phyloP scores from a whole-genome alignment of 441 rosid species.

The Theobroma grandiflorum region DNA sequence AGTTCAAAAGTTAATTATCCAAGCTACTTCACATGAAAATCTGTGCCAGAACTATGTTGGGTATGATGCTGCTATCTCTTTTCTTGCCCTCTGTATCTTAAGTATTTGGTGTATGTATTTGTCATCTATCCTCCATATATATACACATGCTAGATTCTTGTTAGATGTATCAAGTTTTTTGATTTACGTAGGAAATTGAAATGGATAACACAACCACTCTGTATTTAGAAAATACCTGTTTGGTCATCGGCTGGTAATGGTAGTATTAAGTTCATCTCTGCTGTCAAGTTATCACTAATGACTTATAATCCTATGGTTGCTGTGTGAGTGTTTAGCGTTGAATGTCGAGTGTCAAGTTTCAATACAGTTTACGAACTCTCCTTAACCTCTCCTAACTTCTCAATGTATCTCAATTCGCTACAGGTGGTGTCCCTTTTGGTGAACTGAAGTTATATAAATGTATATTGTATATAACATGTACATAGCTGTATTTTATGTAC shows the following conservation, averaged over 20 bases:
- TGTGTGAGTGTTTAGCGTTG: not conserved
- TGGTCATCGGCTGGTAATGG: too few species aligned
- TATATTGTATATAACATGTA: constrained; percentile 30
- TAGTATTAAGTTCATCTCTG: too few species aligned
- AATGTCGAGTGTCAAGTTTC: too few species aligned
- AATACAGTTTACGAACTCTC: not conserved
- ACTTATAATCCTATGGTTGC: not conserved
- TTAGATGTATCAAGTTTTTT: not conserved
- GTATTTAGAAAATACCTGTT: not conserved
- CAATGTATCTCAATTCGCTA: constrained; percentile 15
- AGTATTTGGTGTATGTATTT: not conserved
- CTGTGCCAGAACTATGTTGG: constrained; percentile 98
- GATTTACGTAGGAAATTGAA: not conserved
- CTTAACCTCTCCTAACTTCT: not conserved
- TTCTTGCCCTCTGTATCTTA: not conserved
- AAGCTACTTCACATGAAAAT: constrained; percentile 91
- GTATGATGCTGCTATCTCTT: constrained; percentile 48
- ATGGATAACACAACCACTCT: not conserved
- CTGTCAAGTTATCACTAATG: not conserved
- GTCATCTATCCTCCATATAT: not conserved
- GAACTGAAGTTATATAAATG: constrained; percentile 28
- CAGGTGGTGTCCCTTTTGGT: constrained; percentile 99
- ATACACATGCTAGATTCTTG: not conserved
- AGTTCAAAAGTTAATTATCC: constrained; percentile 91
- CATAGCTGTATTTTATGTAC: constrained; percentile 1